Evolutionary conservation across 2,329 filamentous ascomycete species (phyloP).

Genomic region (Botrytis fabae): DNA sequence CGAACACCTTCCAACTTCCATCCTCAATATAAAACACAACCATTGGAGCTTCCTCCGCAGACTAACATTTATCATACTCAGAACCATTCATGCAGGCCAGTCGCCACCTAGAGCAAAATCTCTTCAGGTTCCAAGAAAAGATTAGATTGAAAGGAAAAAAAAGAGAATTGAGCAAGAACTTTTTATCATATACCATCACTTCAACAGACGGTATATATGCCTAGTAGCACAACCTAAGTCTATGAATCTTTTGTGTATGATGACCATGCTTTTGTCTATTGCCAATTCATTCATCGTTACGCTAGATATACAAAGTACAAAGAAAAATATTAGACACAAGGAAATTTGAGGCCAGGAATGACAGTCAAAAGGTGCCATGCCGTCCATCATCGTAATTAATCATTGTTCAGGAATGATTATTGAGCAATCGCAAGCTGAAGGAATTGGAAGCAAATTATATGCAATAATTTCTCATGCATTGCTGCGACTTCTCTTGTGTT

Average conservation of each 20-base stretch:
- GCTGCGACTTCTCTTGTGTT: conserved; percentile 37
- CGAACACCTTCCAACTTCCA: not conserved
- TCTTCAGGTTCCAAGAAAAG: not conserved
- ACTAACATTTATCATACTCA: not conserved
- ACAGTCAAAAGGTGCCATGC: conserved; percentile 23
- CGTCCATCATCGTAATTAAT: conserved; percentile 24
- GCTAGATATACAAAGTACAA: conserved; percentile 6
- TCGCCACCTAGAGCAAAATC: not conserved
- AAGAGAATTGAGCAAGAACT: not conserved
- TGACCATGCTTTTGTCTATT: conserved; percentile 20
- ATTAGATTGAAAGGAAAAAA: not conserved
- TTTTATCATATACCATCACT: not conserved
- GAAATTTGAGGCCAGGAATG: conserved; percentile 24
- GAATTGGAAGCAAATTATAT: not conserved
- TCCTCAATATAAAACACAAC: not conserved
- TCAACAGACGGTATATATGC: conserved; percentile 10
- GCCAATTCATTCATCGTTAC: not conserved
- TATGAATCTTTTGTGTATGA: conserved; percentile 7
- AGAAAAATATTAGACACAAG: not conserved
- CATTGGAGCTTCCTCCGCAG: not conserved
- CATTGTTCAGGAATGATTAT: conserved; percentile 13
- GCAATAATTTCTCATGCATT: not conserved
- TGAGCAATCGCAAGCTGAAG: not conserved
- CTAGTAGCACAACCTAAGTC: not conserved
- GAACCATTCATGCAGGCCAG: not conserved